Evolutionary conservation across 495 filamentous ascomycete species (phyloP), one percentile per base, ranked within the genome.

Genomic region (Aspergillus incahuasiensis): DNA sequence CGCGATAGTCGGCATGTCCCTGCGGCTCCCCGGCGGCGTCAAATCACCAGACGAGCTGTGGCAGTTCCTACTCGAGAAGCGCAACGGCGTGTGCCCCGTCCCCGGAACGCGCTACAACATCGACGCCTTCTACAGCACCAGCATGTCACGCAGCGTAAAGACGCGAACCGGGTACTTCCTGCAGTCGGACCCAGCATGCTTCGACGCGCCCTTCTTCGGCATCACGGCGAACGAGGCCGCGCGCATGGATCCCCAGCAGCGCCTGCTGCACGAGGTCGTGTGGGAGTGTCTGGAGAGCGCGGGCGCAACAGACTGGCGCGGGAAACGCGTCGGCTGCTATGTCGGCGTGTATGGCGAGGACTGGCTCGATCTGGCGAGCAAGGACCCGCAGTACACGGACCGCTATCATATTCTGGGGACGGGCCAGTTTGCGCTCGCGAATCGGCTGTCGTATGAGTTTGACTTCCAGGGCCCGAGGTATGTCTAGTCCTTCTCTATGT

Each of bases 21-120:
- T 59, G 64, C 76, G 79, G 20, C 62, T 82, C 11, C 77, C 78
- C 2, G 79, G 79, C 21, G 69, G 68, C 28, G 68, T 75, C 40
- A 66, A 63, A 20, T 73, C 65, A 20, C 73, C 74, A 13, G 61
- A 63, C 7, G 66, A 75, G 24, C 74, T 82, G 19, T 81, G 76
- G 64, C 67, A 78, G 2, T 63, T 80, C 65, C 61, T 80, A 5
- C 62, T 66, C 50, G 68, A 47, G 12, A 46, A 57, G 19, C 11
- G 44, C 11, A 39, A 49, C 1, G 62, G 56, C 5, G 56, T 52
- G 18, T 53, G 55, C 30, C 9, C 44, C 9, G 52, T 48, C 1
- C 52, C 52, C 6, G 25, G 22, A 8, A 16, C 43, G 2, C 48
- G 55, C 2, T 53, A 41, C 21, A 52, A 28, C n/a, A 21, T 58